These are phyloP conservation scores for Corynespora cassiicola DNA, from an alignment of 2,329 filamentous ascomycete species.

Conservation along the genomic window DNA sequence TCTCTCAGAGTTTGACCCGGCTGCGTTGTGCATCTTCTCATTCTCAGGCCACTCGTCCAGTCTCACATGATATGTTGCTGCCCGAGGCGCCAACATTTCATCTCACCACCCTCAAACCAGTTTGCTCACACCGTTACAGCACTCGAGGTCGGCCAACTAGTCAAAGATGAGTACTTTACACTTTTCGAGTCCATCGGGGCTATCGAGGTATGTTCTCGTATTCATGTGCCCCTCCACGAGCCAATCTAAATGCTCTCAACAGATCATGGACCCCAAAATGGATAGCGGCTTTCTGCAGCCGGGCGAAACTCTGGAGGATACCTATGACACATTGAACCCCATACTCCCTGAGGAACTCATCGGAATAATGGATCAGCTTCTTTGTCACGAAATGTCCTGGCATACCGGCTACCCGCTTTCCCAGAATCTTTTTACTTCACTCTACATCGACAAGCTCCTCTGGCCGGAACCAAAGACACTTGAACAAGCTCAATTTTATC, in stretches of 20 bases:
- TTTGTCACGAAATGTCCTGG: conserved; percentile 97
- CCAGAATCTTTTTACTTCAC: conserved; percentile 90
- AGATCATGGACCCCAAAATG: conserved; percentile 99
- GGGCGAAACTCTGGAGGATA: conserved; percentile 81
- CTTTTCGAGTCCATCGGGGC: conserved; percentile 93
- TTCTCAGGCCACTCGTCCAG: too few relatives aligned
- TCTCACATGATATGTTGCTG: too few relatives aligned
- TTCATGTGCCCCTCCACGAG: background rate
- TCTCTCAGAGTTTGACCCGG: conserved; percentile 1
- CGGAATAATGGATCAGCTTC: conserved; percentile 91
- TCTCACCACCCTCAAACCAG: too few relatives aligned
- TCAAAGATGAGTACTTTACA: conserved; percentile 94
- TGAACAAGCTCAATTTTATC: conserved; percentile 69
- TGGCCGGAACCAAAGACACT: conserved; percentile 71
- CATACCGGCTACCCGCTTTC: conserved; percentile 94
- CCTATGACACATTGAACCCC: conserved; percentile 74
- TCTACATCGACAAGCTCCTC: conserved; percentile 85
- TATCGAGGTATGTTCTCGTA: conserved; percentile 63
- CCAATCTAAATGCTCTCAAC: conserved; percentile 8
- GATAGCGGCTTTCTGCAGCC: conserved; percentile 85
- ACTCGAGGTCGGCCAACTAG: conserved; percentile 77
- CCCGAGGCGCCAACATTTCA: background rate
- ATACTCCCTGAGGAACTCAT: conserved; percentile 81
- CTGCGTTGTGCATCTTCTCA: conserved; percentile 8
- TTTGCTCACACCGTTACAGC: conserved; percentile 56